Percentiles rank a stretch among this genome's conserved stretches.
Conservation (phyloP, 1,139 yeast genomes). For the Taphrina sp. region DNA sequence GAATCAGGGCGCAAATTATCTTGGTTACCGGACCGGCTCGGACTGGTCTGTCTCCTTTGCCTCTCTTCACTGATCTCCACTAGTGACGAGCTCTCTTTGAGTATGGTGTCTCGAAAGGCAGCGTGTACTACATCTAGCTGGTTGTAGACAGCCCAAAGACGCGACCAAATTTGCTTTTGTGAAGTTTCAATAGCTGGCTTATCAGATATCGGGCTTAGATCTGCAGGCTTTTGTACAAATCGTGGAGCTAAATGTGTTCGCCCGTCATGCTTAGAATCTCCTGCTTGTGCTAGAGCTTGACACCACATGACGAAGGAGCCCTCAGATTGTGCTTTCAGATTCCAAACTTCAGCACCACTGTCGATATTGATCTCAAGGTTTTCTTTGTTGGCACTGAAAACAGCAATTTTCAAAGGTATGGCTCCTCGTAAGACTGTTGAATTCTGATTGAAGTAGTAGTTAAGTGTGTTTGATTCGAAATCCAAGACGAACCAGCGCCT, state of each 20-base stretch:
- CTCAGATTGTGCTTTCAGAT: constrained; percentile 63
- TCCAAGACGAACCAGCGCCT: constrained; percentile 82
- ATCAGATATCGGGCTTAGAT: not conserved
- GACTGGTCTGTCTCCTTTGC: not conserved
- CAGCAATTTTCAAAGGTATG: constrained; percentile 80
- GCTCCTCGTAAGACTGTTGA: constrained; percentile 77
- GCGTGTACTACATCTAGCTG: not conserved
- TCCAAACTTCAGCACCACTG: constrained; percentile 96
- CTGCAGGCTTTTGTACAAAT: not conserved
- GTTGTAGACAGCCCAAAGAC: not conserved
- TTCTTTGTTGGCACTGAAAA: constrained; percentile 72
- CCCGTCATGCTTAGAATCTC: constrained; percentile 18
- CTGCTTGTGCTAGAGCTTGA: constrained; percentile 57
- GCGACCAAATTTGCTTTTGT: not conserved
- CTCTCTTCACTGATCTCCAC: not conserved
- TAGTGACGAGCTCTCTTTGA: not conserved
- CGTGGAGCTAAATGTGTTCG: constrained; percentile 10
- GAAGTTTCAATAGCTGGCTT: not conserved
- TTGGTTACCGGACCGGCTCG: not conserved
- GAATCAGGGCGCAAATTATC: not conserved
- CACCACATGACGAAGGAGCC: constrained; percentile 80
- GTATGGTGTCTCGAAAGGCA: constrained; percentile 1
- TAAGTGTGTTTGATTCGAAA: constrained; percentile 74
- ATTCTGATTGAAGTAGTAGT: constrained; percentile 73
- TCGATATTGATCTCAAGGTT: constrained; percentile 74